Percentiles rank a stretch among this genome's conserved stretches.
Evolutionary conservation across 176 grass and related monocot species (phyloP).

Genomic region (Musa itinerans): DNA sequence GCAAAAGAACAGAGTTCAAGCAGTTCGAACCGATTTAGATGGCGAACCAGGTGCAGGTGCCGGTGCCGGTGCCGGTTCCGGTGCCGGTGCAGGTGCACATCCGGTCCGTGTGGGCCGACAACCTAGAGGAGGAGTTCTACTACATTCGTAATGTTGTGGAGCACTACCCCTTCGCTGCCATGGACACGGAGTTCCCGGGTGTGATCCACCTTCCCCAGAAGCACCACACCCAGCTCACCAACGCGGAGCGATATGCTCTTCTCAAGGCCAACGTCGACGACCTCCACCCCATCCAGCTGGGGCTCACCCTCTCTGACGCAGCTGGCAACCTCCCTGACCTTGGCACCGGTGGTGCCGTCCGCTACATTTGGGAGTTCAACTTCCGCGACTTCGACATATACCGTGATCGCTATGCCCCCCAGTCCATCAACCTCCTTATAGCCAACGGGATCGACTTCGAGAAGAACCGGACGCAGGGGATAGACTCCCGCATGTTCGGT

Average conservation of each 20-base stretch:
- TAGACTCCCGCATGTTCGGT: neutral
- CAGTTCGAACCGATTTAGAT: too few species aligned
- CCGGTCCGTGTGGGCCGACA: neutral
- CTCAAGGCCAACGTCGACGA: constrained; percentile 1
- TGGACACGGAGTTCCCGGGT: constrained; percentile 4
- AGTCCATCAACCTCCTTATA: constrained; percentile 16
- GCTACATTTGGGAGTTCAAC: constrained; percentile 39
- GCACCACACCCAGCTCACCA: neutral
- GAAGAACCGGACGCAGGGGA: neutral
- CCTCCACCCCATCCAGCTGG: neutral
- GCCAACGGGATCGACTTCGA: constrained; percentile 24
- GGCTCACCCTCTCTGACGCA: constrained; percentile 2
- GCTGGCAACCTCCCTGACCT: neutral
- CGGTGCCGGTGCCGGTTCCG: too few species aligned
- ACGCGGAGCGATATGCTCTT: neutral
- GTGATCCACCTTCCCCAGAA: neutral
- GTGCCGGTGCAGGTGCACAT: neutral
- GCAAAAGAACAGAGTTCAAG: too few species aligned
- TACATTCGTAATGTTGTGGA: neutral
- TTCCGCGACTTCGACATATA: constrained; percentile 27
- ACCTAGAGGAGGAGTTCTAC: neutral
- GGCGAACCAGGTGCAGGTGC: too few species aligned
- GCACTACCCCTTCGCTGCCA: neutral
- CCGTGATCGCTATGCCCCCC: constrained; percentile 10
- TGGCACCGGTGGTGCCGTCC: neutral